These are phyloP conservation scores for Effrenium voratum DNA, from an alignment of 73 alveolate species.

Conservation along the genomic window DNA sequence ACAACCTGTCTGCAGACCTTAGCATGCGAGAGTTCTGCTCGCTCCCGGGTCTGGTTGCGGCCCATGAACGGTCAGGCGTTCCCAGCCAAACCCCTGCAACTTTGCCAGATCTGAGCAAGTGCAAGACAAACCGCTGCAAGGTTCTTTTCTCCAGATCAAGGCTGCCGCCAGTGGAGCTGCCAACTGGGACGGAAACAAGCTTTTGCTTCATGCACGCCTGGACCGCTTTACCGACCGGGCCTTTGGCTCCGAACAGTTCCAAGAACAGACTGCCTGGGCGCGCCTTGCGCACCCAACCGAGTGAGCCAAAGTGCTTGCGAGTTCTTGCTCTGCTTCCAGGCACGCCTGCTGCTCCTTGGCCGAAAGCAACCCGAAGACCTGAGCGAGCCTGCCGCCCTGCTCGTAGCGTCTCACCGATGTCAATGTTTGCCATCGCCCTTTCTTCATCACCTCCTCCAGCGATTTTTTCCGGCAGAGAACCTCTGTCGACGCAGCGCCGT, in stretches of 20 bases:
- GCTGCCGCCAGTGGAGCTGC: background rate
- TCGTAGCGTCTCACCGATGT: background rate
- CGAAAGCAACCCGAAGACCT: conserved; percentile 6
- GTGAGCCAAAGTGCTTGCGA: background rate
- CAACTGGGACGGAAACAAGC: background rate
- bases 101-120: background rate
- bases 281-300: background rate
- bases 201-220: too few relatives aligned
- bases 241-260: background rate
- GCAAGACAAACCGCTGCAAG: background rate
- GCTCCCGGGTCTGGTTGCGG: background rate
- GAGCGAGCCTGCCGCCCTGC: conserved; percentile 8
- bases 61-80: background rate
- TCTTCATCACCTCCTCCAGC: background rate
- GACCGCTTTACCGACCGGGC: background rate
- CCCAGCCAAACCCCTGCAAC: conserved; percentile 14
- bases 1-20: background rate
- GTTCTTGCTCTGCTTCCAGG: background rate
- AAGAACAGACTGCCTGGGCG: background rate
- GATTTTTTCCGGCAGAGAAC: background rate
- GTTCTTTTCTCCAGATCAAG: background rate
- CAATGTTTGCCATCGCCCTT: conserved; percentile 4
- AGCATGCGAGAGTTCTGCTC: background rate
- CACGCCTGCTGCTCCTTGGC: background rate
- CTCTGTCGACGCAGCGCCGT: conserved; percentile 15